A percentile compares a stretch with the other conserved stretches of the same genome.
Evolutionary conservation across 306 rosid species (phyloP).

Genomic region (Benincasa hispida): DNA sequence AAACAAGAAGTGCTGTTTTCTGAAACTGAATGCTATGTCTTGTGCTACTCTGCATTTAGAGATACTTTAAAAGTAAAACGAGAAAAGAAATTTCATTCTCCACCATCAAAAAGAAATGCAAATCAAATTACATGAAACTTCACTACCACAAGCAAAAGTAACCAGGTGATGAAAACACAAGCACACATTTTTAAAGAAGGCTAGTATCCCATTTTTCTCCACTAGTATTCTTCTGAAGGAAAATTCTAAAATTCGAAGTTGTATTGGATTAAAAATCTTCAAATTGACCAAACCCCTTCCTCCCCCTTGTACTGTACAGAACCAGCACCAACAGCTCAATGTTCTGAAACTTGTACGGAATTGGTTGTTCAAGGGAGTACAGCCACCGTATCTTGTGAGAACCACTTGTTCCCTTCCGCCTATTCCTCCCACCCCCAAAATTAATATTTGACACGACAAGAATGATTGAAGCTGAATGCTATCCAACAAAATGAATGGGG

Average conservation of each 20-base stretch:
- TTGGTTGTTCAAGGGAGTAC: background rate
- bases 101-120: background rate
- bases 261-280: background rate
- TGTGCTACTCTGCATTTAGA: background rate
- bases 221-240: background rate
- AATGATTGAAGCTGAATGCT: background rate
- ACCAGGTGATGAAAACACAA: background rate
- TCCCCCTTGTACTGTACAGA: background rate
- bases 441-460: background rate
- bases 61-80: background rate
- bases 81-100: background rate
- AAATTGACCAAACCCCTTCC: background rate
- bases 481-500: background rate
- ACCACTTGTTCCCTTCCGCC: background rate
- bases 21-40: background rate
- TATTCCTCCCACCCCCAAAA: background rate
- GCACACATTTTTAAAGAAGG: background rate
- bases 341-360: background rate
- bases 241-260: background rate
- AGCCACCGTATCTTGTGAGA: background rate
- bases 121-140: background rate
- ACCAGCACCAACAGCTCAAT: background rate
- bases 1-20: background rate
- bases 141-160: background rate
- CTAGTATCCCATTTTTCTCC: background rate